A percentile compares a stretch with the other conserved stretches of the same genome.
phyloP scores from a whole-genome alignment of 1,284 basidiomycete genomes.

The Puccinia hordei region DNA sequence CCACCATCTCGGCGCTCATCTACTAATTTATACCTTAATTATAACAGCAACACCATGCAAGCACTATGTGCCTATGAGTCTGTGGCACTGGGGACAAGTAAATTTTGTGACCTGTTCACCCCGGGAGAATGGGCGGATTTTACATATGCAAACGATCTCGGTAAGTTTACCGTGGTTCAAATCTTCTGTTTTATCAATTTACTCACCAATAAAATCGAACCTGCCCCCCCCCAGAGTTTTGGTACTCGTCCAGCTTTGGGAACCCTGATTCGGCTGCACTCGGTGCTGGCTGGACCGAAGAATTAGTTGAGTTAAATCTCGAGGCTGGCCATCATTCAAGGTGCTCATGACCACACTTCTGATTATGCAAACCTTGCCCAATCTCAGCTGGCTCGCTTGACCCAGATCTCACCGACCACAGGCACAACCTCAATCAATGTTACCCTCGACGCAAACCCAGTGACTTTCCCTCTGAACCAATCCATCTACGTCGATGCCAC shows the following conservation, averaged over 20 bases:
- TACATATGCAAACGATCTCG: conserved; percentile 56
- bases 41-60: conserved; percentile 54
- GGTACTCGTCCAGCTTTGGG: conserved; percentile 55
- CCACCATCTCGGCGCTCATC: conserved; percentile 13
- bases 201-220: not conserved
- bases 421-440: conserved; percentile 77
- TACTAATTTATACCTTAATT: conserved; percentile 63
- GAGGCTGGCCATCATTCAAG: conserved; percentile 51
- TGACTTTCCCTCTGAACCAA: conserved; percentile 78
- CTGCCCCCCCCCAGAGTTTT: conserved; percentile 26
- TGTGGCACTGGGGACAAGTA: conserved; percentile 62
- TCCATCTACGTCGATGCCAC: conserved; percentile 81
- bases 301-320: conserved; percentile 55
- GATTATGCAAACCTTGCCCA: not conserved
- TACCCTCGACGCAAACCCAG: conserved; percentile 71
- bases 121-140: conserved; percentile 70
- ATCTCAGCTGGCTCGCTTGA: conserved; percentile 70
- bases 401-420: conserved; percentile 68
- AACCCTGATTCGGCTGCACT: conserved; percentile 59
- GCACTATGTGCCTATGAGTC: conserved; percentile 60
- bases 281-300: conserved; percentile 62
- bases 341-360: not conserved
- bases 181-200: not conserved
- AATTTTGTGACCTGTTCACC: conserved; percentile 67
- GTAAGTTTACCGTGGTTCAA: not conserved